phyloP scores from a whole-genome alignment of 1,139 yeast genomes.

The Taphrina wiesneri region DNA sequence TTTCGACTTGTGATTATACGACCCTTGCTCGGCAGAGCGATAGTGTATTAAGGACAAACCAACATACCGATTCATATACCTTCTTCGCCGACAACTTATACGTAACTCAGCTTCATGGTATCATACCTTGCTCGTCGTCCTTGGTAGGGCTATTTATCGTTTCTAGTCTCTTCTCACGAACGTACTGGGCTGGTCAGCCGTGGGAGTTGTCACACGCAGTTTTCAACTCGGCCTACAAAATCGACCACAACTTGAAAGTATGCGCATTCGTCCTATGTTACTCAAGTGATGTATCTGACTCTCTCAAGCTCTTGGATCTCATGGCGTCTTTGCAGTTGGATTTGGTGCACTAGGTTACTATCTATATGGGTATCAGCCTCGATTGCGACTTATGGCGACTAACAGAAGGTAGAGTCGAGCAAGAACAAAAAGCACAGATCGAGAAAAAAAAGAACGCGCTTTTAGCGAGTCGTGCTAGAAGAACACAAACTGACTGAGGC shows the following conservation, averaged over 20 bases:
- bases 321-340: slow-evolving; percentile 24
- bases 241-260: slow-evolving; percentile 27
- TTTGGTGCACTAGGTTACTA: slow-evolving; percentile 31
- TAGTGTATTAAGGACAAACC: too few species aligned
- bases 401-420: slow-evolving; percentile 13
- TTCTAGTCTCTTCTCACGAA: slow-evolving; percentile 24
- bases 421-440: slow-evolving; percentile 27
- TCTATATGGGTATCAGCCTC: slow-evolving; percentile 14
- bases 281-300: neutral
- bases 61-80: too few species aligned
- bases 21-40: too few species aligned
- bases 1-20: too few species aligned
- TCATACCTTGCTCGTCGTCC: neutral
- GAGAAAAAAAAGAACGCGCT: slow-evolving; percentile 32
- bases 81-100: too few species aligned
- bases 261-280: neutral
- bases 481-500: neutral
- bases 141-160: neutral
- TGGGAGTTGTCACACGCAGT: slow-evolving; percentile 23
- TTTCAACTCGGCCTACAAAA: slow-evolving; percentile 28
- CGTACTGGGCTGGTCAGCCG: slow-evolving; percentile 31
- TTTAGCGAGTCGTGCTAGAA: slow-evolving; percentile 23
- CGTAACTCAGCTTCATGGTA: neutral
- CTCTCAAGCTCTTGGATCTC: slow-evolving; percentile 19
- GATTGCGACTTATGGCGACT: neutral